These are phyloP conservation scores for Gypsophila paniculata DNA, from an alignment of 179 eudicot species.

Conservation along the genomic window DNA sequence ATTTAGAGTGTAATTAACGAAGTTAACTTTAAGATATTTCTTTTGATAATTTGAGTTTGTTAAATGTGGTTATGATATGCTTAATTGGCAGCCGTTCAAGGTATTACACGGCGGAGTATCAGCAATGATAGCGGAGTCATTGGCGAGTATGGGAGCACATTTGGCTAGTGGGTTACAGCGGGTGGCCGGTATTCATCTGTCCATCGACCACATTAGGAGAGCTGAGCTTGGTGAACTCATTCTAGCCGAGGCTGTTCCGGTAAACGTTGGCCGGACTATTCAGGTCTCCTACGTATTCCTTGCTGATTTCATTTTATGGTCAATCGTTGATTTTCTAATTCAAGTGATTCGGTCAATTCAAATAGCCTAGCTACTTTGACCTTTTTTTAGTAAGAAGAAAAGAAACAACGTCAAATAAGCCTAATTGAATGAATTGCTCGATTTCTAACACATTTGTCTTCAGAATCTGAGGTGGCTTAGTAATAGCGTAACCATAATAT, in stretches of 20 bases:
- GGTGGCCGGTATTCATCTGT: conserved; percentile 74
- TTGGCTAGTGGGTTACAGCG: conserved; percentile 59
- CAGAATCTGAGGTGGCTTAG: background rate
- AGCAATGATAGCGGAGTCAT: conserved; percentile 63
- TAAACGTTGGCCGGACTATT: conserved; percentile 57
- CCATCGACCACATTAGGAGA: conserved; percentile 58
- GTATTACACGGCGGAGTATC: conserved; percentile 83
- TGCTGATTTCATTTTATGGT: background rate
- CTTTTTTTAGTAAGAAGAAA: too few relatives aligned
- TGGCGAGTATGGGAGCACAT: conserved; percentile 84
- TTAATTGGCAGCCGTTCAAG: conserved; percentile 54
- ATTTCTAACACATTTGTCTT: too few relatives aligned
- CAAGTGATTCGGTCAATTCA: too few relatives aligned
- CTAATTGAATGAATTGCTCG: too few relatives aligned
- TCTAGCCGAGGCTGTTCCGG: conserved; percentile 57
- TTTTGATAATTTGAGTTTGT: too few relatives aligned
- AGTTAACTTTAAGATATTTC: too few relatives aligned
- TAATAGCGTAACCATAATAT: background rate
- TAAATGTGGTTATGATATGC: background rate
- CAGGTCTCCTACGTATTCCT: conserved; percentile 36
- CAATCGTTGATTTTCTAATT: background rate
- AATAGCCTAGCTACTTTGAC: too few relatives aligned
- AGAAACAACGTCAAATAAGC: too few relatives aligned
- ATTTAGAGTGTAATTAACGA: too few relatives aligned
- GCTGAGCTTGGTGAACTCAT: conserved; percentile 72